These are phyloP conservation scores for Lolium perenne DNA, from an alignment of 176 grass and related monocot genomes.

Conservation along the genomic window DNA sequence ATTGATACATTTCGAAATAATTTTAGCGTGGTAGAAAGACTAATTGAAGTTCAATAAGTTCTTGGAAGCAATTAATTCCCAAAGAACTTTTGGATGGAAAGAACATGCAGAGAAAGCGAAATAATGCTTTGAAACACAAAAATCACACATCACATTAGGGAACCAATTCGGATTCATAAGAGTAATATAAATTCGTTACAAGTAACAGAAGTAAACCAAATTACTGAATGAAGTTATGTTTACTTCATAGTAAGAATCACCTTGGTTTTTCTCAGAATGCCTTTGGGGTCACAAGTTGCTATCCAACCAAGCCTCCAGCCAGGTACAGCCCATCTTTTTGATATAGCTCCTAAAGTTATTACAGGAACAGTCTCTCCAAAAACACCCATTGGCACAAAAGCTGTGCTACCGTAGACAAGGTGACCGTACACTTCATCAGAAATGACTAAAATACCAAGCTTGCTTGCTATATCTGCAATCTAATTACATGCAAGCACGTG, in stretches of 20 bases:
- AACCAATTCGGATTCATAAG: neutral
- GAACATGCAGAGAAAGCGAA: neutral
- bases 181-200: neutral
- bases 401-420: slow-evolving; percentile 62
- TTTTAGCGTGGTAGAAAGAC: neutral
- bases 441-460: slow-evolving; percentile 72
- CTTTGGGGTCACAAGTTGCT: slow-evolving; percentile 61
- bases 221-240: neutral
- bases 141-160: neutral
- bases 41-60: neutral
- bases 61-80: neutral
- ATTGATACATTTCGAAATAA: slow-evolving; percentile 9
- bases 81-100: neutral
- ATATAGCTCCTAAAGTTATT: slow-evolving; percentile 75
- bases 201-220: slow-evolving; percentile 27
- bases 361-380: slow-evolving; percentile 65
- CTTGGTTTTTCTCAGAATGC: slow-evolving; percentile 68
- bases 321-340: slow-evolving; percentile 77
- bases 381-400: slow-evolving; percentile 71
- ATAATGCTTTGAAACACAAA: neutral
- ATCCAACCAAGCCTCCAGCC: slow-evolving; percentile 89
- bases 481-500: slow-evolving; percentile 1
- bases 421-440: slow-evolving; percentile 77
- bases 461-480: slow-evolving; percentile 68
- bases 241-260: slow-evolving; percentile 28